phyloP scores from a whole-genome alignment of 192 early-diverging fungal species.

The Linnemannia elongata region DNA sequence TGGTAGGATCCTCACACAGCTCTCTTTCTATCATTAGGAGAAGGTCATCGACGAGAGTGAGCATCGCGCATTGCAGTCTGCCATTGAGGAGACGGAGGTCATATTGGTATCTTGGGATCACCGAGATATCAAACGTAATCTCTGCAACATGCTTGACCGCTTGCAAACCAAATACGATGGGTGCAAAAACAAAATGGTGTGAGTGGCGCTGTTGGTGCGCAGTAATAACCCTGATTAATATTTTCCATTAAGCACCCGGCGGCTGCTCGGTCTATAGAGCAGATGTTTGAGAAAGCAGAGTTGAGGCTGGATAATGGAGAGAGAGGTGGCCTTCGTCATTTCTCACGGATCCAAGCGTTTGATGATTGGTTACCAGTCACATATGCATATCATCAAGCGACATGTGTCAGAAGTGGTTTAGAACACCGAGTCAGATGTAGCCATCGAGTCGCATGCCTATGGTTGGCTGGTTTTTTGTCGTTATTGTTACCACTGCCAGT shows the following conservation, averaged over 20 bases:
- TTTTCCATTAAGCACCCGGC: background rate
- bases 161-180: no score
- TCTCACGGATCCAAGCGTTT: background rate
- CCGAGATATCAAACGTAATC: no score
- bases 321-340: background rate
- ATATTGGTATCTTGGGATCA: no score
- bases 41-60: no score
- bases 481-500: conserved; percentile 7
- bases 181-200: no score
- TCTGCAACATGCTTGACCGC: no score
- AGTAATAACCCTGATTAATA: no score
- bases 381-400: background rate
- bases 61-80: no score
- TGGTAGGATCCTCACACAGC: no score
- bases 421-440: background rate
- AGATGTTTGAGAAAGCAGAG: conserved; percentile 10
- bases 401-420: background rate
- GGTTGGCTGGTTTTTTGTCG: background rate
- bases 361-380: background rate
- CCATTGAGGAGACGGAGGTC: no score
- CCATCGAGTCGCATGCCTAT: background rate
- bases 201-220: no score
- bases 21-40: no score
- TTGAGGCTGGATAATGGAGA: background rate
- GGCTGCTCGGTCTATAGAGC: background rate